Base-by-base conservation (phyloP, 1,284 basidiomycete species). In the Ganoderma sp. region DNA sequence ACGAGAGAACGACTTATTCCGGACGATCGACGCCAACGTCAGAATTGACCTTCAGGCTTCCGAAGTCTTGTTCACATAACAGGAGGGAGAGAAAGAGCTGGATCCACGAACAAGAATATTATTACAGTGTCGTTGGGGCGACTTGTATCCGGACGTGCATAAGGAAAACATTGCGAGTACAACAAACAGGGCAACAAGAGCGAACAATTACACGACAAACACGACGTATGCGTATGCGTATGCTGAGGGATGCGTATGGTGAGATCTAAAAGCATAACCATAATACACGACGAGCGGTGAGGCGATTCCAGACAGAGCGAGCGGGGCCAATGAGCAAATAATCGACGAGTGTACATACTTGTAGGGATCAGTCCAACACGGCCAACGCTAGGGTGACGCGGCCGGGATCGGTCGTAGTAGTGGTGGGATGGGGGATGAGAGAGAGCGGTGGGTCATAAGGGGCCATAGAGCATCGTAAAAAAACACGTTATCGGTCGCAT, bases 91-190 rank as follows among this genome's bases (percentile, higher is more conserved):
- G 17, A 25, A 15, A 37, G 32, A n/a, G 32, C 28, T 52, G 22
- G n/a, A 39, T 39, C 14, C 45, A 28, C 10, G 39, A 34, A n/a
- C 34, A 63, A 19, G 32, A 52, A 63, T 63, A 63, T 15, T 50
- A 39, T 63, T 63, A 63, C 61, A 63, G 37, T 39, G 54, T 39
- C 41, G 22, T 63, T 34, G 61, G n/a, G 12, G 14, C 28, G 52
- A 56, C 52, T 56, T 32, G 19, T 7, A 14, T n/a, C 58, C n/a
- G 12, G 58, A 54, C 43, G n/a, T 54, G 61, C 61, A 63, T 39
- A 63, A 34, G 50, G 61, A 63, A 54, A 63, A 63, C 61, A 63
- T 42, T 52, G 61, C 61, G 37, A 52, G 14, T 50, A 48, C 45
- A 48, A 63, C 48, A 63, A 60, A 25, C 58, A 60, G 43, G 32